These are phyloP conservation scores for Plasmopara muralis DNA, from an alignment of 352 stramenopile species.

Conservation along the genomic window DNA sequence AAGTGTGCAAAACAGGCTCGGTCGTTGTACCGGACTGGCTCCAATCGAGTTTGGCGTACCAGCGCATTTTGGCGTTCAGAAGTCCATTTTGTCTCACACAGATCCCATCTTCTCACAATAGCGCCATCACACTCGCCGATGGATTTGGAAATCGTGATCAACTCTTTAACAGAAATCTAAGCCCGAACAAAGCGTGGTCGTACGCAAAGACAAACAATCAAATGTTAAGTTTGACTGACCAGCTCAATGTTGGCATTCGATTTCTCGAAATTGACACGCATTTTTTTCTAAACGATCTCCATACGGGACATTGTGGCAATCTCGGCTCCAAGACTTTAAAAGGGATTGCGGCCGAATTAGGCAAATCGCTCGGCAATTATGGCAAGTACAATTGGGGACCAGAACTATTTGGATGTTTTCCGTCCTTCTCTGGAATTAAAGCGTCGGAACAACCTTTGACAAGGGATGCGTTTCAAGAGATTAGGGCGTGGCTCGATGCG, in stretches of 20 bases:
- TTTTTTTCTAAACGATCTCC: conserved; percentile 42
- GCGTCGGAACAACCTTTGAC: conserved; percentile 39
- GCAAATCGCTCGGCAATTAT: conserved; percentile 36
- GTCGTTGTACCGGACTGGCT: conserved; percentile 36
- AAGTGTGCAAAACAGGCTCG: conserved; percentile 37
- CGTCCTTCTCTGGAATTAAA: conserved; percentile 54
- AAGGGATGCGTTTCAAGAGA: conserved; percentile 35
- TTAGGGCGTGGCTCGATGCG: conserved; percentile 41
- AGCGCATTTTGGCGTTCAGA: conserved; percentile 41
- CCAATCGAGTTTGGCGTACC: conserved; percentile 34
- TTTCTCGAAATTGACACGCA: conserved; percentile 12
- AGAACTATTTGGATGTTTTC: conserved; percentile 55
- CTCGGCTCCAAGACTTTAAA: conserved; percentile 29
- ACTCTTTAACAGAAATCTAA: conserved; percentile 45
- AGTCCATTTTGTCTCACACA: conserved; percentile 46
- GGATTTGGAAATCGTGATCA: conserved; percentile 63
- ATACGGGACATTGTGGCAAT: conserved; percentile 46
- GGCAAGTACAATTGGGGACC: conserved; percentile 37
- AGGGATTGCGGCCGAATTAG: conserved; percentile 27
- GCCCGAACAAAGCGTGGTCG: conserved; percentile 36
- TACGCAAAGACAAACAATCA: conserved; percentile 71
- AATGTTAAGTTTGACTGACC: conserved; percentile 51
- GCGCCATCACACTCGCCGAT: conserved; percentile 51
- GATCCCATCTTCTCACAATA: conserved; percentile 60
- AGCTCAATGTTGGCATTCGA: conserved; percentile 55